Evolutionary conservation across 345 rosid species (phyloP), one percentile per base, ranked within the genome.

Genomic region (Syzygium aromaticum): DNA sequence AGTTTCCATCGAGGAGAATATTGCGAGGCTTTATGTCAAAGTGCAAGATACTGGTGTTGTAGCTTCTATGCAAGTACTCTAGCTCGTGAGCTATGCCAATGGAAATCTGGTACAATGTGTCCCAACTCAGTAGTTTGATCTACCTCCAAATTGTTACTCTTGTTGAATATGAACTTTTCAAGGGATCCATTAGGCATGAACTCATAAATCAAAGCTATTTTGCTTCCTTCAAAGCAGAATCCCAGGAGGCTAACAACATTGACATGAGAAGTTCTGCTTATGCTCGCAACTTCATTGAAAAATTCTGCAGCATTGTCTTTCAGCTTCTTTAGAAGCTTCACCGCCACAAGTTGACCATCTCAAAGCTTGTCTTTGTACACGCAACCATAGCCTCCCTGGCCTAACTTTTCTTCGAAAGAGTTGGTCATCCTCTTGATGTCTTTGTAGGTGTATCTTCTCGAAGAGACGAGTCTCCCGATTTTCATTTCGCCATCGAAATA

Each of bases 21-120:
- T 92, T 93, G 0, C 89, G 92, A 23, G 95, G 93, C 59, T 94
- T 93, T 88, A 94, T 91, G 84, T 94, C 93, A 1, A 92, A 93
- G 86, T 92, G 91, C 23, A 94, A 77, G 83, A 92, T 91, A 85
- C 84, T 91, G 0, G 89, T 89, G 52, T 53, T 92, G 85, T 92
- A 92, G 6, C 91, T 92, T 13, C 64, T 84, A 77, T 90, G 94
- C 84, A 93, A 86, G 80, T 92, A 89, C 84, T 93, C 92, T 1
- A 92, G 85, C 33, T 93, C 93, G 2, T 85, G 84, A 28, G 94
- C 94, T 15, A 90, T 86, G 52, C 93, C 93, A 3, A 87, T 13
- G 0, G 89, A 86, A 33, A 93, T 92, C 23, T 89, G 57, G 56
- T 84, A 87, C 78, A 90, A 25, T 3, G 23, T 83, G 43, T 84